Evolutionary conservation across 1,139 yeast genomes (phyloP).

Genomic region (Geotrichum macrosporum): DNA sequence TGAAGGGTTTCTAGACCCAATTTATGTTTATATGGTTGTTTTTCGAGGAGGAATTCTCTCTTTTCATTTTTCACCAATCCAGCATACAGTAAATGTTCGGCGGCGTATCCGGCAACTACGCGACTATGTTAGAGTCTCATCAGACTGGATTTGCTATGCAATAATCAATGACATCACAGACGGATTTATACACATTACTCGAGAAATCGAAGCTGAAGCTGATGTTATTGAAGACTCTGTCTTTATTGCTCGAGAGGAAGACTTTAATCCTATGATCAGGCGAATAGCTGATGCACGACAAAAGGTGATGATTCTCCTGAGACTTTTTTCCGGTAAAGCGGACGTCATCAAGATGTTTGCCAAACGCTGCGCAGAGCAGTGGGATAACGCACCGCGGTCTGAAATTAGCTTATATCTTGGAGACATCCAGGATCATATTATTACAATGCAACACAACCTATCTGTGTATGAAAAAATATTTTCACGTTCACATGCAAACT

Average conservation of each 20-base stretch:
- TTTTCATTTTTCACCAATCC: slow-evolving; percentile 78
- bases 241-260: slow-evolving; percentile 56
- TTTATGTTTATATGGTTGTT: slow-evolving; percentile 82
- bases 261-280: slow-evolving; percentile 60
- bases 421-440: slow-evolving; percentile 96
- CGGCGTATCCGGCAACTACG: slow-evolving; percentile 86
- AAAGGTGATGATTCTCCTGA: slow-evolving; percentile 86
- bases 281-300: slow-evolving; percentile 85
- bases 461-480: slow-evolving; percentile 88
- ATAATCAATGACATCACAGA: slow-evolving; percentile 91
- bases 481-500: slow-evolving; percentile 85
- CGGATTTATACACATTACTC: slow-evolving; percentile 87
- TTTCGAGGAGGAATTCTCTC: slow-evolving; percentile 79
- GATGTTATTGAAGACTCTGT: slow-evolving; percentile 88
- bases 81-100: slow-evolving; percentile 82
- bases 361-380: slow-evolving; percentile 80
- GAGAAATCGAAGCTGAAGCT: slow-evolving; percentile 82
- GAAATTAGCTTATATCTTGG: slow-evolving; percentile 69
- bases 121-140: slow-evolving; percentile 79
- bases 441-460: slow-evolving; percentile 90
- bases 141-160: slow-evolving; percentile 95
- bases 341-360: slow-evolving; percentile 98
- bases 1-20: slow-evolving; percentile 80
- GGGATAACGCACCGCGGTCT: slow-evolving; percentile 41
- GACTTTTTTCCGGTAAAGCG: slow-evolving; percentile 88